Base-by-base conservation (phyloP, 2,329 filamentous ascomycete species). In the Fusarium sterilihyphosum region DNA sequence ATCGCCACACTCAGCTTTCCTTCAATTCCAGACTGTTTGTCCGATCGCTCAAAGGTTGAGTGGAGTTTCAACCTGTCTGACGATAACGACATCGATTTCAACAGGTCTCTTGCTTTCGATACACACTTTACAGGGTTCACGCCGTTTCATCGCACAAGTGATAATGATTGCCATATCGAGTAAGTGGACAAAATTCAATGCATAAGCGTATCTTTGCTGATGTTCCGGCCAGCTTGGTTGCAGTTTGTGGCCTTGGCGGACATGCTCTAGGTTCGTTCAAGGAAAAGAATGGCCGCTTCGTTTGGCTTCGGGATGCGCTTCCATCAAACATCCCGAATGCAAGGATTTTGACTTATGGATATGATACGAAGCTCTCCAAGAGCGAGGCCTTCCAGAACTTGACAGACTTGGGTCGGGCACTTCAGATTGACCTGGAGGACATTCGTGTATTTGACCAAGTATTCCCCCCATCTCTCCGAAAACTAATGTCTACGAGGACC, bases 261-360 rank as follows among this genome's bases (percentile, higher is more conserved):
- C 64, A 67, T 11, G 64, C 43, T 0, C 16, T 67, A 0, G 60
- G 50, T 3, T 67, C 64, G 0, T 67, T 67, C 16, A 67, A 67
- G n/a, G 31, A 67, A 8, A 65, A 24, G 18, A 9, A 43, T 11
- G 64, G 64, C 1, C 50, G n/a, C 1, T 65, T 57, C 22, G 43
- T 65, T 3, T 67, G 64, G 64, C 37, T 67, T 33, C 50, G 64
- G 4, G 60, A 65, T 14, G 50, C 24, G 0, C n/a, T 67, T 5
- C 37, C 60, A 1, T 33, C 24, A 5, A 24, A 65, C 2, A 12
- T 11, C 10, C 37, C 50, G 0, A 18, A 65, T 6, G 18, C 24
- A 10, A 65, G 64, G 6, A 41, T 67, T 9, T 20, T 67, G 3
- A 29, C 29, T 9, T 29, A 29, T 9, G 29, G 29, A 9, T 29